Base-by-base conservation (phyloP, 371 early-diverging fungal species). In the Apophysomyces elegans region DNA sequence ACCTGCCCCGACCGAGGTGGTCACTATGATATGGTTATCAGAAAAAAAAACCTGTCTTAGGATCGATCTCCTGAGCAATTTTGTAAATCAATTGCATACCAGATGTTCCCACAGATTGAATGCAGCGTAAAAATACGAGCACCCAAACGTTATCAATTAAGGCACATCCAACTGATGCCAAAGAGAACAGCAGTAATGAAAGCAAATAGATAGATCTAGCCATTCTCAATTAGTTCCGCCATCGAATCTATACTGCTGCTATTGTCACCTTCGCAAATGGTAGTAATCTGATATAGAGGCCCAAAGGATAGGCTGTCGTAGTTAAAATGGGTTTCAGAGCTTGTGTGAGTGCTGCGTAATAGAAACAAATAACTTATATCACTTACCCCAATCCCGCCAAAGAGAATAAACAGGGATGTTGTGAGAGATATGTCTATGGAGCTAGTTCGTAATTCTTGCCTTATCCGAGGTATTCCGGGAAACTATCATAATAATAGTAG, bases 51-150 rank as follows among this genome's bases (percentile, higher is more conserved):
- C 21, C n/a, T 21, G 9, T 16, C 16, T 50, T 9, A 9, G 9
- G 16, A 14, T n/a, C 7, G 16, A n/a, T 50, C 11, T 21, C 21
- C 21, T 50, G n/a, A 9, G 16, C 21, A 21, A 9, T 50, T 50
- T 47, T 50, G 4, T 50, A 21, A 50, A 21, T 18, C 5, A 16
- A 21, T 7, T 18, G 11, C 59, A 11, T 86, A 61, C 89, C 89
- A n/a, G 90, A 88, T 1, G 89, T 78, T 9, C 91, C 91, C 32
- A 82, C 72, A 8, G 89, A 75, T 68, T 92, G 92, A 41, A 92
- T 68, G 7, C 83, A 66, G 1, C 92, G 88, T 37, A 89, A 77
- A 5, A 78, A 67, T 21, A 89, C 77, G 5, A 92, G 75, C 37
- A 80, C 58, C 14, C 78, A 71, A n/a, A 89, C 79, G 32, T 68